These are phyloP conservation scores for Penicillium frequentans DNA, from an alignment of 2,329 filamentous ascomycete species.

Conservation along the genomic window DNA sequence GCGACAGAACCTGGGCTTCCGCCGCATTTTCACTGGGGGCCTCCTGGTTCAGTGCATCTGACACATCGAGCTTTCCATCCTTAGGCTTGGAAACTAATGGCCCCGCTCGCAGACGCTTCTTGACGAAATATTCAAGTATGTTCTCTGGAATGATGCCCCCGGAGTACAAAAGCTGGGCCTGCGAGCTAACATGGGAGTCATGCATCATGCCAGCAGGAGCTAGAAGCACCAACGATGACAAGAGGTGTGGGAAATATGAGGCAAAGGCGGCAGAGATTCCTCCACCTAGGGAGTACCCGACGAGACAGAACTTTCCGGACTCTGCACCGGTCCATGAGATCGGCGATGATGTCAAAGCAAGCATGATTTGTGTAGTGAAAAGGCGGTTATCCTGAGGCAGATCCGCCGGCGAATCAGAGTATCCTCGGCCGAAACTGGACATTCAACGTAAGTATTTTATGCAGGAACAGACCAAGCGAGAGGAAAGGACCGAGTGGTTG, in stretches of 20 bases:
- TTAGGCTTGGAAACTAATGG: conserved; percentile 33
- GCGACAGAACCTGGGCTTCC: conserved; percentile 52
- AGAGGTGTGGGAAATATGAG: conserved; percentile 65
- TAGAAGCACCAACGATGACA: conserved; percentile 71
- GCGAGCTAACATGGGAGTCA: conserved; percentile 59
- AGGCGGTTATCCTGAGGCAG: conserved; percentile 72
- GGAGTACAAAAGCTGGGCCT: conserved; percentile 64
- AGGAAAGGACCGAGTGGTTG: not conserved
- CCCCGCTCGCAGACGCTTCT: conserved; percentile 49
- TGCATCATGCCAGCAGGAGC: conserved; percentile 77
- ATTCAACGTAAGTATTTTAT: not conserved
- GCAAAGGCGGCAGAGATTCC: conserved; percentile 71
- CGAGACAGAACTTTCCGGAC: conserved; percentile 62
- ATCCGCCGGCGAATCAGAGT: conserved; percentile 67
- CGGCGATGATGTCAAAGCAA: conserved; percentile 68
- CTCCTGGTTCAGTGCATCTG: conserved; percentile 45
- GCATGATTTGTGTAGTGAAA: conserved; percentile 70
- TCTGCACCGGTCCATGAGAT: conserved; percentile 62
- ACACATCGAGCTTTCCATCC: conserved; percentile 36
- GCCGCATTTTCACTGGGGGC: conserved; percentile 33
- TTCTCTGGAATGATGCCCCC: conserved; percentile 60
- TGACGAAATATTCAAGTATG: conserved; percentile 54
- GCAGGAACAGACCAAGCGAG: not conserved
- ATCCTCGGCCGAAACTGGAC: conserved; percentile 64
- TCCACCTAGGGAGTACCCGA: conserved; percentile 81